A percentile compares a stretch with the other conserved stretches of the same genome.
Evolutionary conservation across 2,329 filamentous ascomycete genomes (phyloP).

Genomic region (Apiospora kogelbergensis): DNA sequence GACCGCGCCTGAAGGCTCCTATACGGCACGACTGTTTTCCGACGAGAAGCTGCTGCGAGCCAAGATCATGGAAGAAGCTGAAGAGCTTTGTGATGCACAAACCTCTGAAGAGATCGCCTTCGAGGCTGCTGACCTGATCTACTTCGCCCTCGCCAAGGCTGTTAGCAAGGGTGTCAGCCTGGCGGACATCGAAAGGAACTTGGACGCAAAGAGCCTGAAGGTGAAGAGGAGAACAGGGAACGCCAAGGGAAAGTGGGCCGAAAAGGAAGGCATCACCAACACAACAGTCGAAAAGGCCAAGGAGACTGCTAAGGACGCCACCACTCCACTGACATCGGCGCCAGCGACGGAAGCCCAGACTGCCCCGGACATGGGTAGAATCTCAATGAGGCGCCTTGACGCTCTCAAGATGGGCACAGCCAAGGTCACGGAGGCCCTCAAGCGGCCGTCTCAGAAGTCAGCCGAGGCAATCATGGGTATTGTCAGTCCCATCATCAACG

Average conservation of each 20-base stretch:
- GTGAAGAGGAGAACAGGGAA: slow-evolving; percentile 91
- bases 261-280: slow-evolving; percentile 70
- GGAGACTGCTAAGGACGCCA: slow-evolving; percentile 34
- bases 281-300: slow-evolving; percentile 31
- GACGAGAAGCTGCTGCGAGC: slow-evolving; percentile 86
- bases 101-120: slow-evolving; percentile 84
- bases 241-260: slow-evolving; percentile 89
- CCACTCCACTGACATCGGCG: slow-evolving; percentile 33
- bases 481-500: slow-evolving; percentile 86
- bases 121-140: slow-evolving; percentile 92
- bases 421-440: slow-evolving; percentile 72
- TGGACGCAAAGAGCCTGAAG: slow-evolving; percentile 94
- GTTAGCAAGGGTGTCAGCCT: slow-evolving; percentile 80
- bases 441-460: slow-evolving; percentile 89
- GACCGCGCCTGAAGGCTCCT: slow-evolving; percentile 84
- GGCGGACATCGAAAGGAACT: slow-evolving; percentile 85
- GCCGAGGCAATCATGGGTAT: slow-evolving; percentile 93
- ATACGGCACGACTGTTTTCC: slow-evolving; percentile 89
- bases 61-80: slow-evolving; percentile 98
- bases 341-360: slow-evolving; percentile 42
- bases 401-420: slow-evolving; percentile 62
- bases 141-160: slow-evolving; percentile 92
- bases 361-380: slow-evolving; percentile 47
- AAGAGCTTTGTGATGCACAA: slow-evolving; percentile 87
- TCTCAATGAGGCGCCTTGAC: slow-evolving; percentile 80